Conservation (phyloP, 768 basidiomycete genomes). For the Neoboletus subvelutipes region DNA sequence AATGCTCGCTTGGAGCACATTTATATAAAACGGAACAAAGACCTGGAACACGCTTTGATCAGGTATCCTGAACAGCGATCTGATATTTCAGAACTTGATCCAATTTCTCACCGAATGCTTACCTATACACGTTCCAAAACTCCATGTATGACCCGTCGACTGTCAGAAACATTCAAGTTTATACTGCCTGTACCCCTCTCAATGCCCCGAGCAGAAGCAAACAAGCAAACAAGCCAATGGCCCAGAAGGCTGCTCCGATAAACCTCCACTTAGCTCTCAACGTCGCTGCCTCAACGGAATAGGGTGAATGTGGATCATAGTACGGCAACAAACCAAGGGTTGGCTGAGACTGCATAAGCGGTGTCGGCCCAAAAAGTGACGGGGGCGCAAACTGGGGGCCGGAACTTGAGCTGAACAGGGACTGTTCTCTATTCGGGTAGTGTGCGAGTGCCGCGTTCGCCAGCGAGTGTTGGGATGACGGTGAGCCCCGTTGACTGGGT, state of each 20-base stretch:
- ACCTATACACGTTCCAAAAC: not conserved
- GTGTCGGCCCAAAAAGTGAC: conserved; percentile 39
- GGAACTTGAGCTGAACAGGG: conserved; percentile 18
- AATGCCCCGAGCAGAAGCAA: conserved; percentile 29
- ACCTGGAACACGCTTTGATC: not conserved
- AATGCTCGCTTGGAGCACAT: not conserved
- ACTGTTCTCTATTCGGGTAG: conserved; percentile 14
- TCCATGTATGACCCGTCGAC: not conserved
- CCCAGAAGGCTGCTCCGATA: conserved; percentile 41
- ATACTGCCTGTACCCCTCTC: conserved; percentile 14
- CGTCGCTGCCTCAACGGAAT: conserved; percentile 38
- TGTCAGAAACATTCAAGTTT: not conserved
- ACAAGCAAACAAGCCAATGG: conserved; percentile 32
- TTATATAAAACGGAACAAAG: not conserved
- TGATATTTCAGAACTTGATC: not conserved
- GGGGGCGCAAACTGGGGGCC: conserved; percentile 18
- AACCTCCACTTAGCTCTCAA: conserved; percentile 45
- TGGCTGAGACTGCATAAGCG: conserved; percentile 36
- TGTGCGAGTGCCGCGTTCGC: conserved; percentile 12
- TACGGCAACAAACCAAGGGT: conserved; percentile 37
- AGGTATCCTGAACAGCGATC: not conserved
- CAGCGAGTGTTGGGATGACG: conserved; percentile 20
- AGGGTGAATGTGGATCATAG: conserved; percentile 44
- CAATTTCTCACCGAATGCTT: not conserved
- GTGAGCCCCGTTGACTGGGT: conserved; percentile 12